These are phyloP conservation scores for Claviceps purpurea DNA, from an alignment of 2,329 filamentous ascomycete genomes.

Conservation along the genomic window DNA sequence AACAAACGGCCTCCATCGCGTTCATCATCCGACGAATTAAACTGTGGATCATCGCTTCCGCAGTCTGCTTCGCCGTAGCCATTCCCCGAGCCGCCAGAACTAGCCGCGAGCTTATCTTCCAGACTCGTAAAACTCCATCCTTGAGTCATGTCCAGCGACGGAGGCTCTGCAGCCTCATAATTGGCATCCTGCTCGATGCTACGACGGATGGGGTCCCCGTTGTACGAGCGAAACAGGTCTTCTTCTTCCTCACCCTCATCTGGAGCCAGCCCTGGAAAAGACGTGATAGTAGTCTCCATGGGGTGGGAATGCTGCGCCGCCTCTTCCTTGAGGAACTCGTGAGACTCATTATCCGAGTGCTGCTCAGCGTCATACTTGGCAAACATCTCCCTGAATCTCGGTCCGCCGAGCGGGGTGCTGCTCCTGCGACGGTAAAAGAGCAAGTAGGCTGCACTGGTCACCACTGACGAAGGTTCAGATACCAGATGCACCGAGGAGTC, in stretches of 20 bases:
- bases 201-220: slow-evolving; percentile 19
- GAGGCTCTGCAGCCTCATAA: slow-evolving; percentile 15
- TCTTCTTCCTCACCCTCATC: slow-evolving; percentile 18
- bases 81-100: slow-evolving; percentile 10
- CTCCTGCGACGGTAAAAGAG: slow-evolving; percentile 91
- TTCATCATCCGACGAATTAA: slow-evolving; percentile 26
- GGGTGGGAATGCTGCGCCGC: slow-evolving; percentile 26
- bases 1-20: slow-evolving; percentile 11
- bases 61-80: slow-evolving; percentile 18
- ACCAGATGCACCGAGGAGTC: slow-evolving; percentile 60
- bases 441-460: slow-evolving; percentile 73
- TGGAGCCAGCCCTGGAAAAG: slow-evolving; percentile 13
- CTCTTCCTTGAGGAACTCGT: slow-evolving; percentile 60
- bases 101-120: slow-evolving; percentile 17
- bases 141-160: slow-evolving; percentile 21
- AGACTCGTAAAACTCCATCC: slow-evolving; percentile 35
- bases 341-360: slow-evolving; percentile 27
- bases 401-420: slow-evolving; percentile 62
- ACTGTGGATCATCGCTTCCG: slow-evolving; percentile 30
- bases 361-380: slow-evolving; percentile 43
- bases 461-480: slow-evolving; percentile 45
- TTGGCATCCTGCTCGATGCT: slow-evolving; percentile 33
- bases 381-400: slow-evolving; percentile 57
- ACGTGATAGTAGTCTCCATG: slow-evolving; percentile 24
- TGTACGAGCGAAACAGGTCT: slow-evolving; percentile 22